These are phyloP conservation scores for Beta corolliflora DNA, from an alignment of 179 eudicot genomes.

Conservation along the genomic window DNA sequence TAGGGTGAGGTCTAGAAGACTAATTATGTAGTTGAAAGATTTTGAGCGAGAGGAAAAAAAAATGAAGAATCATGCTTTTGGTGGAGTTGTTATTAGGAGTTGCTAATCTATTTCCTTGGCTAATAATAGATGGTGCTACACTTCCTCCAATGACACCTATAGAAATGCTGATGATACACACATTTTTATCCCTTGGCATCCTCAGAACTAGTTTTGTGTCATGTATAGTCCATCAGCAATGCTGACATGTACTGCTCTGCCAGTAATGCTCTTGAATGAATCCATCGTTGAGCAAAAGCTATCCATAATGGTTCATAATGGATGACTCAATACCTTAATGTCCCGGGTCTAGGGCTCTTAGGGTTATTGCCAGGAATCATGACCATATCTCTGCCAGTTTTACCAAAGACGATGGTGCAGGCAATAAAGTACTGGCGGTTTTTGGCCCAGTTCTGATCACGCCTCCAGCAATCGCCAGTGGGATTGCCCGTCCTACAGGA, in stretches of 20 bases:
- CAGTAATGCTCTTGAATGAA: slow-evolving; percentile 69
- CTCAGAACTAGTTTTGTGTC: slow-evolving; percentile 33
- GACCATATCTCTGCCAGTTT: slow-evolving; percentile 23
- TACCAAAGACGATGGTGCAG: background rate
- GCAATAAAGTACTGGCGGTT: background rate
- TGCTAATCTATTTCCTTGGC: no score
- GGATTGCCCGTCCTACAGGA: slow-evolving; percentile 30
- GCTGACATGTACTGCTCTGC: background rate
- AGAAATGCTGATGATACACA: no score
- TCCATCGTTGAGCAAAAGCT: slow-evolving; percentile 34
- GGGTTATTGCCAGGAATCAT: slow-evolving; percentile 29
- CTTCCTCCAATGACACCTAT: no score
- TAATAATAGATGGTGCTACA: no score
- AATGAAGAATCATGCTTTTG: background rate
- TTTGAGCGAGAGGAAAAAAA: slow-evolving; percentile 24
- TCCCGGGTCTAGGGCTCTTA: slow-evolving; percentile 36
- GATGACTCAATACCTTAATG: slow-evolving; percentile 35
- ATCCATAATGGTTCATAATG: slow-evolving; percentile 39
- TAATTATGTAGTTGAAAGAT: background rate
- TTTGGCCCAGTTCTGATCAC: slow-evolving; percentile 25
- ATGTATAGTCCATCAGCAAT: no score
- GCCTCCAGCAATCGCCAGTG: slow-evolving; percentile 28
- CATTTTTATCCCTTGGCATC: slow-evolving; percentile 15
- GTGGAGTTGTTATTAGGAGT: no score
- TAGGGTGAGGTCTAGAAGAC: background rate